A percentile compares a stretch with the other conserved stretches of the same genome.
phyloP scores from a whole-genome alignment of 805 yeast genomes.

The Cyberlindnera euphorbiae region DNA sequence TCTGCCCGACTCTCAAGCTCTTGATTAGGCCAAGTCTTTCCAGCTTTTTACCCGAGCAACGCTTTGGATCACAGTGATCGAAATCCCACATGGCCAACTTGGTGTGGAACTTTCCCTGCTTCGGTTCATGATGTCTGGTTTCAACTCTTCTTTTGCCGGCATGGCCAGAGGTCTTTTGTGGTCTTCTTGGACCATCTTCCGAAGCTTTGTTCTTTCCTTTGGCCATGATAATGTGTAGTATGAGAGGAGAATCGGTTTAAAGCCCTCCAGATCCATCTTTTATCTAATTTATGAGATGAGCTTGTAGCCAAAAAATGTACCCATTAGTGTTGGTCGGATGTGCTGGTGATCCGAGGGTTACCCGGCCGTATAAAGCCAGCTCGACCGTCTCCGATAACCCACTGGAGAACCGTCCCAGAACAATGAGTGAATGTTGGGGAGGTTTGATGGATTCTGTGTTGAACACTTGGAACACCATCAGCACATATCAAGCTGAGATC shows the following conservation, averaged over 20 bases:
- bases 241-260: neutral
- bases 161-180: constrained; percentile 55
- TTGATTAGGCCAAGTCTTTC: constrained; percentile 84
- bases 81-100: constrained; percentile 99
- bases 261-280: too few species aligned
- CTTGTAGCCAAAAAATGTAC: neutral
- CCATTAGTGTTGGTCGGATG: too few species aligned
- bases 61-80: constrained; percentile 96
- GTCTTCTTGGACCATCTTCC: constrained; percentile 35
- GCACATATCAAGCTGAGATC: too few species aligned
- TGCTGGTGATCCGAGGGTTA: too few species aligned
- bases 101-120: constrained; percentile 53
- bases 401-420: too few species aligned
- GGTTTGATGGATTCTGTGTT: too few species aligned
- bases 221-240: constrained; percentile 25
- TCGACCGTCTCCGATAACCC: too few species aligned
- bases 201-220: constrained; percentile 43
- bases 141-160: constrained; percentile 42
- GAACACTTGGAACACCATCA: too few species aligned
- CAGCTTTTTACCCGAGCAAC: constrained; percentile 93
- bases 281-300: too few species aligned
- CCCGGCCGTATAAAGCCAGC: too few species aligned
- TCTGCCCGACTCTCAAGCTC: constrained; percentile 83
- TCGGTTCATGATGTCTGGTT: constrained; percentile 25
- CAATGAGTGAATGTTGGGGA: too few species aligned